Evolutionary conservation across 2,329 filamentous ascomycete genomes (phyloP).

Genomic region (Pseudogymnoascus sp.): DNA sequence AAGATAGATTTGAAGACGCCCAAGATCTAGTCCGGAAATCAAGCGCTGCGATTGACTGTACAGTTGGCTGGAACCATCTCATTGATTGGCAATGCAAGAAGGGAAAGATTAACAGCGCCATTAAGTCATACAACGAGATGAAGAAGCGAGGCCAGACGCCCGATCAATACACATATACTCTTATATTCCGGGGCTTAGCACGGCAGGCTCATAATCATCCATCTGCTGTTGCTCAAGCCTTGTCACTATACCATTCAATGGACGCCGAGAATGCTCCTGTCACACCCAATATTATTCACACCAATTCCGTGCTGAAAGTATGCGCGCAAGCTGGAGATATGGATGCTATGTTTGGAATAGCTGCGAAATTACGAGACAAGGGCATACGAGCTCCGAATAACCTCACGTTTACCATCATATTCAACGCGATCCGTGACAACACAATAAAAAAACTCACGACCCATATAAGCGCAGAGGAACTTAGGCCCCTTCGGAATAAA

Average conservation of each 20-base stretch:
- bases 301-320: slow-evolving; percentile 79
- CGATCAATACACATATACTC: slow-evolving; percentile 74
- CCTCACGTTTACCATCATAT: slow-evolving; percentile 71
- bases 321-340: slow-evolving; percentile 68
- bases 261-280: slow-evolving; percentile 53
- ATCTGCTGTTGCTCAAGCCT: slow-evolving; percentile 57
- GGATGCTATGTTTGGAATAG: slow-evolving; percentile 71
- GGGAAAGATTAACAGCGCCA: slow-evolving; percentile 51
- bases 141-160: slow-evolving; percentile 83
- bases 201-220: slow-evolving; percentile 45
- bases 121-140: slow-evolving; percentile 97
- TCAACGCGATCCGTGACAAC: slow-evolving; percentile 62
- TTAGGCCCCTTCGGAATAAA: slow-evolving; percentile 29
- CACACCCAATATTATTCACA: slow-evolving; percentile 69
- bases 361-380: slow-evolving; percentile 58
- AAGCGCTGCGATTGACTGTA: slow-evolving; percentile 55
- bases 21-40: slow-evolving; percentile 58
- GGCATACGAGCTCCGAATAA: slow-evolving; percentile 57
- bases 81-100: slow-evolving; percentile 62
- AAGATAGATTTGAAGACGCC: slow-evolving; percentile 58
- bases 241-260: slow-evolving; percentile 72
- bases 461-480: slow-evolving; percentile 26
- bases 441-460: slow-evolving; percentile 24
- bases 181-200: slow-evolving; percentile 69
- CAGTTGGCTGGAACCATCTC: slow-evolving; percentile 82